These are phyloP conservation scores for Cyberlindnera suaveolens DNA, from an alignment of 805 yeast genomes.

Conservation along the genomic window DNA sequence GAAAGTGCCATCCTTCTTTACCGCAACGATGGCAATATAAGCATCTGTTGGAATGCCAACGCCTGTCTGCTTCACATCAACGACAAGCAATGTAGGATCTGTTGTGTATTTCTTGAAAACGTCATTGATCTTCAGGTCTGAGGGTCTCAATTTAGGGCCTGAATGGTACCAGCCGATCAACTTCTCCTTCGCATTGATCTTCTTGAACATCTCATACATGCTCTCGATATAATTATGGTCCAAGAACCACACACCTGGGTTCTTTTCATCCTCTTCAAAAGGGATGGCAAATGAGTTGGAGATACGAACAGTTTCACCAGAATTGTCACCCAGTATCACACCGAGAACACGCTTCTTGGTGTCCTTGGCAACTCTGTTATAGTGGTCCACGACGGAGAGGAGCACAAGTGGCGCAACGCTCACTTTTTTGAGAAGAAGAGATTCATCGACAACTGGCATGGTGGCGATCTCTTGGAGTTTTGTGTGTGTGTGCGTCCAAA, in stretches of 20 bases:
- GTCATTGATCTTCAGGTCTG: constrained; percentile 89
- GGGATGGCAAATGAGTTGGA: constrained; percentile 96
- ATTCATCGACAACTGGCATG: constrained; percentile 17
- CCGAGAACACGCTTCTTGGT: constrained; percentile 86
- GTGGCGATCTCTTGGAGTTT: background rate
- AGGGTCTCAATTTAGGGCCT: constrained; percentile 85
- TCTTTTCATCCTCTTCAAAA: constrained; percentile 92
- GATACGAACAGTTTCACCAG: constrained; percentile 52
- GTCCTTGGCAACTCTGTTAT: constrained; percentile 75
- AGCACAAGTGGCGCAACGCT: constrained; percentile 94
- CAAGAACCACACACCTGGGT: constrained; percentile 90
- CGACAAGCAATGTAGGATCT: constrained; percentile 80
- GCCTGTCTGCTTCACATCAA: constrained; percentile 75
- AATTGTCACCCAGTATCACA: constrained; percentile 80
- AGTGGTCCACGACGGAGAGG: constrained; percentile 91
- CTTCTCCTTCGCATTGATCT: constrained; percentile 94
- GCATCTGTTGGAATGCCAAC: constrained; percentile 95
- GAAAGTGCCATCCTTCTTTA: constrained; percentile 90
- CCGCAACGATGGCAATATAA: constrained; percentile 88
- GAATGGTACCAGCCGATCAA: constrained; percentile 99
- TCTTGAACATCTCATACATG: constrained; percentile 97
- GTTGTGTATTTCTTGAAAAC: constrained; percentile 76
- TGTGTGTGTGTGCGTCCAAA: background rate
- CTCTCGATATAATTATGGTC: constrained; percentile 95
- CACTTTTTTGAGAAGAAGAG: constrained; percentile 46